These are phyloP conservation scores for Melampsora americana DNA, from an alignment of 1,284 basidiomycete genomes.

Conservation along the genomic window DNA sequence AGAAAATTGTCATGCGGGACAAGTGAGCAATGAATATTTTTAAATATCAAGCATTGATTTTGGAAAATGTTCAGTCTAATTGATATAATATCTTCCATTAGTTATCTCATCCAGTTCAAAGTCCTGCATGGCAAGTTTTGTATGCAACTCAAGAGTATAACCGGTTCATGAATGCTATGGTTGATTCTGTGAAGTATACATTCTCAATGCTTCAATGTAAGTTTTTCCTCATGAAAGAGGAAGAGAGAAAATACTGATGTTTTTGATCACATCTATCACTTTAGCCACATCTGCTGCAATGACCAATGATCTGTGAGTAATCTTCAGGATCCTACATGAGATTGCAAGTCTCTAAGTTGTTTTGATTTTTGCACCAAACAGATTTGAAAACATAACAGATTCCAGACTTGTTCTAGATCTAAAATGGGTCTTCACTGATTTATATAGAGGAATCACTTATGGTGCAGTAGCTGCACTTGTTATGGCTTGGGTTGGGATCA, in stretches of 20 bases:
- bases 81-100: neutral
- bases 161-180: constrained; percentile 30
- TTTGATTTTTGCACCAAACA: neutral
- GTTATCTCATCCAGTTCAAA: constrained; percentile 36
- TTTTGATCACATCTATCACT: neutral
- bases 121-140: constrained; percentile 36
- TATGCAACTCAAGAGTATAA: constrained; percentile 37
- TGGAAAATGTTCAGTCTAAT: neutral
- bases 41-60: neutral
- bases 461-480: constrained; percentile 14
- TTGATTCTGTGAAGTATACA: constrained; percentile 30
- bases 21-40: constrained; percentile 8
- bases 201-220: constrained; percentile 28
- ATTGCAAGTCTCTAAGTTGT: neutral
- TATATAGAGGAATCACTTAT: constrained; percentile 36
- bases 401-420: constrained; percentile 25
- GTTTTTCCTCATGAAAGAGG: neutral
- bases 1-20: constrained; percentile 29
- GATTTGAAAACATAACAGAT: constrained; percentile 9
- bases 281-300: constrained; percentile 35
- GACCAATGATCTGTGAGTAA: constrained; percentile 31
- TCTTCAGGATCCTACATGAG: neutral
- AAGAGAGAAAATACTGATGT: too few species aligned
- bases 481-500: neutral
- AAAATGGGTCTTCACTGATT: constrained; percentile 33